Conservation (phyloP, 2,329 filamentous ascomycete species). For the Penicillium sclerotiorum region DNA sequence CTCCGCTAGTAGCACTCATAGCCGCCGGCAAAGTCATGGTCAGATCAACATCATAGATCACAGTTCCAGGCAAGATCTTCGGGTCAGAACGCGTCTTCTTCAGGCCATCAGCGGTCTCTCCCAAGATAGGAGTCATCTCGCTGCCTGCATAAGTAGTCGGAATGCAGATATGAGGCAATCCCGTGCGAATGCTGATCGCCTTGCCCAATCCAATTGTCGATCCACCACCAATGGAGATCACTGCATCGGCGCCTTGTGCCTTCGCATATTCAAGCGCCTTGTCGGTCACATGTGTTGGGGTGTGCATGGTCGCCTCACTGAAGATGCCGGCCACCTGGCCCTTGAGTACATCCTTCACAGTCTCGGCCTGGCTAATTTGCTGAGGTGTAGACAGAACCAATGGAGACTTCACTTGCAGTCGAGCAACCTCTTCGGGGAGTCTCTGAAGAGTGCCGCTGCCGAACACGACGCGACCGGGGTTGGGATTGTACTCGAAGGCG, state of each 20-base stretch:
- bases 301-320: slow-evolving; percentile 64
- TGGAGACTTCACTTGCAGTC: slow-evolving; percentile 54
- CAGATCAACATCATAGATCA: slow-evolving; percentile 67
- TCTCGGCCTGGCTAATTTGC: slow-evolving; percentile 51
- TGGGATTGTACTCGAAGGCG: slow-evolving; percentile 59
- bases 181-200: slow-evolving; percentile 57
- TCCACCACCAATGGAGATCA: slow-evolving; percentile 65
- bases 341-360: slow-evolving; percentile 49
- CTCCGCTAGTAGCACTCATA: slow-evolving; percentile 61
- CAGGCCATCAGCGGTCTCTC: slow-evolving; percentile 60
- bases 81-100: slow-evolving; percentile 62
- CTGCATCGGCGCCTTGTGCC: slow-evolving; percentile 52
- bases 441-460: slow-evolving; percentile 58
- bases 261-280: slow-evolving; percentile 55
- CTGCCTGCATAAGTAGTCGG: slow-evolving; percentile 65
- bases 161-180: slow-evolving; percentile 61
- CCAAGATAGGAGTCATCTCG: slow-evolving; percentile 67
- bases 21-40: slow-evolving; percentile 60
- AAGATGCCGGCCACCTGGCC: slow-evolving; percentile 56
- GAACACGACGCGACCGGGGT: slow-evolving; percentile 59
- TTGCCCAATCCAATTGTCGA: slow-evolving; percentile 66
- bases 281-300: slow-evolving; percentile 60
- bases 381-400: slow-evolving; percentile 61
- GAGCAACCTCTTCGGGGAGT: slow-evolving; percentile 45
- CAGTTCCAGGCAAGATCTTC: slow-evolving; percentile 61